Evolutionary conservation across 129 eudicot genomes (phyloP).

Genomic region (Ambrosia trifida): DNA sequence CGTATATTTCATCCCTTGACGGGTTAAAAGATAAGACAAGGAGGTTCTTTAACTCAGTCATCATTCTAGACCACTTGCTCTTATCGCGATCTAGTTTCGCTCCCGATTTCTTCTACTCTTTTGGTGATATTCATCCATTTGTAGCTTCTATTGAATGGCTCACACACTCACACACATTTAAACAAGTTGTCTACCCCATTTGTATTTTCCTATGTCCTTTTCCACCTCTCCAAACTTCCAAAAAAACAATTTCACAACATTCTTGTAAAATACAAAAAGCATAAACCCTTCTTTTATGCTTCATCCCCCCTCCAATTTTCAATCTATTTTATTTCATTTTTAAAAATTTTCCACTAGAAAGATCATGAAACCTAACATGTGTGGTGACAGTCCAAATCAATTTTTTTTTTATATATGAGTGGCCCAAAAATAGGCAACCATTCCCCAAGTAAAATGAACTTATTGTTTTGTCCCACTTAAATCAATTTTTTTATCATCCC

Average conservation of each 20-base stretch:
- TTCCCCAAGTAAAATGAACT: conserved; percentile 17
- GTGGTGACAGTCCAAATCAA: conserved; percentile 38
- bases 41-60: background rate
- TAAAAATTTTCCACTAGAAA: conserved; percentile 13
- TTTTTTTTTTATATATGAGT: conserved; percentile 20
- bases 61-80: background rate
- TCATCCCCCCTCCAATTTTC: conserved; percentile 7
- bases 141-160: conserved; percentile 36
- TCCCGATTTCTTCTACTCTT: no score
- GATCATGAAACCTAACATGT: conserved; percentile 41
- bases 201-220: conserved; percentile 18
- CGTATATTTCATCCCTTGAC: no score
- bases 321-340: background rate
- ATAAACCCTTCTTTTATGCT: conserved; percentile 22
- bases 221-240: conserved; percentile 6
- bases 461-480: conserved; percentile 7
- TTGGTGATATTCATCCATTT: conserved; percentile 38
- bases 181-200: conserved; percentile 33
- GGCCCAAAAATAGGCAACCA: conserved; percentile 35
- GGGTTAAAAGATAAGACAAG: no score
- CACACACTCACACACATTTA: conserved; percentile 27
- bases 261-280: conserved; percentile 27
- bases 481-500: no score
- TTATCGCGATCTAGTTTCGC: background rate
- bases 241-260: conserved; percentile 2